Evolutionary conservation across 352 stramenopile genomes (phyloP).

Genomic region (Globisporangium middletonii): DNA sequence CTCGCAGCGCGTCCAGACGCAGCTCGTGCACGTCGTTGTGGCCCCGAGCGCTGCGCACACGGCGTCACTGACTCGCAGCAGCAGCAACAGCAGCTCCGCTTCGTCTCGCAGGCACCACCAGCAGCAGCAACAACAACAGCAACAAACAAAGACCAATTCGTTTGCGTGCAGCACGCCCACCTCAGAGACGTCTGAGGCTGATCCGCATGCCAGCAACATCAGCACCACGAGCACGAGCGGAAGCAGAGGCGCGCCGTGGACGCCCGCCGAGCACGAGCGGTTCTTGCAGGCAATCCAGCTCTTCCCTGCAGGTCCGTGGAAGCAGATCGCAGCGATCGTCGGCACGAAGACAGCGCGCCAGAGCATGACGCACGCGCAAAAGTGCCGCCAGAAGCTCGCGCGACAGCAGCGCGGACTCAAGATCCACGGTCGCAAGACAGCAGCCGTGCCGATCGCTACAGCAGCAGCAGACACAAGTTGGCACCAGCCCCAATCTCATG

Average conservation of each 20-base stretch:
- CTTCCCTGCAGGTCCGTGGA: slow-evolving; percentile 29
- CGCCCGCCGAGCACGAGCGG: slow-evolving; percentile 22
- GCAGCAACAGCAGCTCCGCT: not conserved
- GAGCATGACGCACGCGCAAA: slow-evolving; percentile 75
- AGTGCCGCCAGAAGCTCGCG: slow-evolving; percentile 77
- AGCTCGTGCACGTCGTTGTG: slow-evolving; percentile 5
- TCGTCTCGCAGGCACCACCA: slow-evolving; percentile 7
- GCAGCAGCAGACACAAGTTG: no score
- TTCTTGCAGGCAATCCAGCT: slow-evolving; percentile 26
- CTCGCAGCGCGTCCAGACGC: slow-evolving; percentile 21
- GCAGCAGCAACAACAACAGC: not conserved
- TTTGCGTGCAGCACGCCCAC: not conserved
- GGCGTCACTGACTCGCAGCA: not conserved
- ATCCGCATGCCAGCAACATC: not conserved
- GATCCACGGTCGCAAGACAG: slow-evolving; percentile 2
- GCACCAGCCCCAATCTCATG: not conserved
- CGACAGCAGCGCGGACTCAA: slow-evolving; percentile 32
- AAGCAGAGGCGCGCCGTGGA: slow-evolving; percentile 25
- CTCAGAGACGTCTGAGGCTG: no score
- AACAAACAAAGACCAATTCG: not conserved
- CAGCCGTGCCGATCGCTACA: no score
- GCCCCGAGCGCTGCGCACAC: not conserved
- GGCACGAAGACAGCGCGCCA: slow-evolving; percentile 24
- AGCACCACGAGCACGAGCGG: not conserved
- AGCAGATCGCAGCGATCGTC: slow-evolving; percentile 25